Conservation (phyloP, 495 filamentous ascomycete genomes). For the Penicillium macrosclerotiorum region DNA sequence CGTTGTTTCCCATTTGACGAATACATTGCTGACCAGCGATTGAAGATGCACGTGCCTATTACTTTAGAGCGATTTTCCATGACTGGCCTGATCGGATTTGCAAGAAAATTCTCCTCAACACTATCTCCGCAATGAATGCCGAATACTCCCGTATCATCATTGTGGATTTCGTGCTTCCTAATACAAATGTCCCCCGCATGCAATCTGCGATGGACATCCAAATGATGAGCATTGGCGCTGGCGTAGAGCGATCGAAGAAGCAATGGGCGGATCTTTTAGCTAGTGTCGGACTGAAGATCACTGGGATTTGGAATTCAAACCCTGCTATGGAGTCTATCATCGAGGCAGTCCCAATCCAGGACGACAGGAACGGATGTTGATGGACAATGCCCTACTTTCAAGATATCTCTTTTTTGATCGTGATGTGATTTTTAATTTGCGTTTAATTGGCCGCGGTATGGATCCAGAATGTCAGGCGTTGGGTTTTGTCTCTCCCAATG, state of each 20-base stretch:
- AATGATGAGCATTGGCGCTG: constrained; percentile 45
- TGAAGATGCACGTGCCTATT: constrained; percentile 39
- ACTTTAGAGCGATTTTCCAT: constrained; percentile 46
- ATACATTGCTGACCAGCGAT: too few relatives aligned
- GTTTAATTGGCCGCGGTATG: too few relatives aligned
- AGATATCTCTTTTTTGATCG: too few relatives aligned
- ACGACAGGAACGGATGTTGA: too few relatives aligned
- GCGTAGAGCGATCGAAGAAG: constrained; percentile 35
- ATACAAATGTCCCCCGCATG: constrained; percentile 29
- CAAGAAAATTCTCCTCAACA: constrained; percentile 34
- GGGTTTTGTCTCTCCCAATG: too few relatives aligned
- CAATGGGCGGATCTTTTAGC: constrained; percentile 37
- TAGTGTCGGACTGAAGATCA: constrained; percentile 32
- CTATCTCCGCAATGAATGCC: constrained; percentile 33
- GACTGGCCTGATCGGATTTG: constrained; percentile 46
- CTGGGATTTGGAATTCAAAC: constrained; percentile 29
- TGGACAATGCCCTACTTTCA: too few relatives aligned
- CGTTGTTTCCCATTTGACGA: too few relatives aligned
- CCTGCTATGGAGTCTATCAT: constrained; percentile 38
- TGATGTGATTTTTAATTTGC: too few relatives aligned
- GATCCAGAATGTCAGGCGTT: too few relatives aligned
- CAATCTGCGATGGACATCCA: constrained; percentile 42
- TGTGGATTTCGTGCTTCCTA: constrained; percentile 37
- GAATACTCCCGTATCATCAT: constrained; percentile 38
- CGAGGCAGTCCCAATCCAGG: constrained; percentile 29